A percentile compares a stretch with the other conserved stretches of the same genome.
Evolutionary conservation across 495 filamentous ascomycete species (phyloP).

Genomic region (Lasiosphaeriaceae sp.): DNA sequence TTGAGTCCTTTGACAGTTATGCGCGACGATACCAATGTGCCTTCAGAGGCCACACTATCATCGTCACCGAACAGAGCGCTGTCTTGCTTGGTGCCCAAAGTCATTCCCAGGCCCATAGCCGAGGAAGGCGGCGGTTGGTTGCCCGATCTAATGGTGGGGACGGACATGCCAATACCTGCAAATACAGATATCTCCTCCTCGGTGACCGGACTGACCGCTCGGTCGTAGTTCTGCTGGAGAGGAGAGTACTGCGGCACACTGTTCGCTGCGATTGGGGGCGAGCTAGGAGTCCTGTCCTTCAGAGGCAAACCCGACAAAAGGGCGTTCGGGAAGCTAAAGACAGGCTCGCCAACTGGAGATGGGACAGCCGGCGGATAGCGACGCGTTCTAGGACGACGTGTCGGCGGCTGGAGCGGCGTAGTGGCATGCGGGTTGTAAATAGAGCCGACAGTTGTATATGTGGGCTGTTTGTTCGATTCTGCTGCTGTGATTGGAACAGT

Average conservation of each 20-base stretch:
- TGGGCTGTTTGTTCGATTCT: constrained; percentile 16
- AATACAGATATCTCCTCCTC: constrained; percentile 3
- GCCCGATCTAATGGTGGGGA: constrained; percentile 20
- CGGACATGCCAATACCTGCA: constrained; percentile 12
- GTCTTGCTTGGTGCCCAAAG: neutral
- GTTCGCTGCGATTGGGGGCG: constrained; percentile 15
- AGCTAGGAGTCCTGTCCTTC: constrained; percentile 8
- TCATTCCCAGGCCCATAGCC: neutral
- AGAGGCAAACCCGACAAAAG: constrained; percentile 24
- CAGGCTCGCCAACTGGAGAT: constrained; percentile 15
- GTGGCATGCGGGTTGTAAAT: constrained; percentile 38
- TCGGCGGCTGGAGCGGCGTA: constrained; percentile 39
- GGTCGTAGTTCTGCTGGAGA: constrained; percentile 47
- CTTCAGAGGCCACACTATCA: constrained; percentile 18
- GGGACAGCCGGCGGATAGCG: constrained; percentile 19
- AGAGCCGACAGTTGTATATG: constrained; percentile 46
- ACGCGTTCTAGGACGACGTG: constrained; percentile 38
- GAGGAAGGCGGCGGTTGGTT: constrained; percentile 17
- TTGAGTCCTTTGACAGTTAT: constrained; percentile 39
- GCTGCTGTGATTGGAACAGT: constrained; percentile 2
- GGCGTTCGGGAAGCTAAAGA: constrained; percentile 10
- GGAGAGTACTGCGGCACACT: constrained; percentile 35
- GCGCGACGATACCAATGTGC: constrained; percentile 21
- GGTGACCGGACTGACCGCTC: constrained; percentile 34
- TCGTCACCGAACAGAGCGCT: constrained; percentile 11